These are phyloP conservation scores for Coemansia sp. DNA, from an alignment of 371 early-diverging fungal species.

Conservation along the genomic window DNA sequence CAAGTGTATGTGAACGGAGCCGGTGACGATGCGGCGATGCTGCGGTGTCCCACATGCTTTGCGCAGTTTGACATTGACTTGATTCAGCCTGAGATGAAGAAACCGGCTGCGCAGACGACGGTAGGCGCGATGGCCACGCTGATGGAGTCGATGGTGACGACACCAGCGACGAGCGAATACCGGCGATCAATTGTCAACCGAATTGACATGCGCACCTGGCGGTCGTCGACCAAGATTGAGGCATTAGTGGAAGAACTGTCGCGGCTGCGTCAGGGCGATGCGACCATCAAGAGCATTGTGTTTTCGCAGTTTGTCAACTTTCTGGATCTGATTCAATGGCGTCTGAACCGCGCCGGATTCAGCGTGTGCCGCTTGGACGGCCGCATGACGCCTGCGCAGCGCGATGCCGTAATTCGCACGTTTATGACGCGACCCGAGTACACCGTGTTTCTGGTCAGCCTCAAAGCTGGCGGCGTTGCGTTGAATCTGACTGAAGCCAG, in stretches of 20 bases:
- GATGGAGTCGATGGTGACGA: slow-evolving; percentile 48
- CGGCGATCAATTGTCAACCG: slow-evolving; percentile 86
- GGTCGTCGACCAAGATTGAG: slow-evolving; percentile 86
- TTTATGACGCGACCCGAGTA: slow-evolving; percentile 82
- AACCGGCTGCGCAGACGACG: background rate
- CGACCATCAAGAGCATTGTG: slow-evolving; percentile 81
- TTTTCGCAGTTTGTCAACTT: slow-evolving; percentile 94
- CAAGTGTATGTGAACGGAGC: slow-evolving; percentile 58
- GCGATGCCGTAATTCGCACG: slow-evolving; percentile 73
- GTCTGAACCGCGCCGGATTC: slow-evolving; percentile 92
- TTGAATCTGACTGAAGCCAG: slow-evolving; percentile 94
- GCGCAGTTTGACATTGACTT: slow-evolving; percentile 80
- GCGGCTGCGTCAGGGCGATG: slow-evolving; percentile 71
- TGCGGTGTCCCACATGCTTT: slow-evolving; percentile 87
- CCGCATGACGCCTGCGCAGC: slow-evolving; percentile 81
- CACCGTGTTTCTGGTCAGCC: slow-evolving; percentile 86
- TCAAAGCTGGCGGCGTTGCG: slow-evolving; percentile 97
- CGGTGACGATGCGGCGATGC: slow-evolving; percentile 31
- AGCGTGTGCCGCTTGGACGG: slow-evolving; percentile 92
- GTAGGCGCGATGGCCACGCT: slow-evolving; percentile 47
- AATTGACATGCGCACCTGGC: slow-evolving; percentile 85
- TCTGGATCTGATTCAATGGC: slow-evolving; percentile 91
- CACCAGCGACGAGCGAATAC: slow-evolving; percentile 50
- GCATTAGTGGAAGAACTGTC: slow-evolving; percentile 90
- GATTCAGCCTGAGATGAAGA: slow-evolving; percentile 56